Base-by-base conservation (phyloP, 2,329 filamentous ascomycete species). In the Paecilomyces sp. region DNA sequence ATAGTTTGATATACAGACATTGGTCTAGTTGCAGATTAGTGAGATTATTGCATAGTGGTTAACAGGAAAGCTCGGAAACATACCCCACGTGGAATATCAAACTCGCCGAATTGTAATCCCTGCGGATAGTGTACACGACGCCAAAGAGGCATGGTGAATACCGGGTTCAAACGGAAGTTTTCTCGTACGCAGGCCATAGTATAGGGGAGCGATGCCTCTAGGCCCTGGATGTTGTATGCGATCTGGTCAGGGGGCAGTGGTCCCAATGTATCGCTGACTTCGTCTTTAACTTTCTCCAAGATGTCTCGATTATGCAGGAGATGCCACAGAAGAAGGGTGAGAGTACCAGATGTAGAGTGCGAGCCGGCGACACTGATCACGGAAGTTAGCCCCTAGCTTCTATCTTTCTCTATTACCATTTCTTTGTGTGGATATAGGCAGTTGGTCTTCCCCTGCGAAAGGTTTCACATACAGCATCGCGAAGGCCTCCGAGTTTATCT, bases 181-280 rank as follows among this genome's bases (percentile, higher is more conserved):
- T 63, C 61, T 50, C 34, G 57, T 15, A 61, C 57, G 24, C 61
- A 63, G 24, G 59, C 59, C 61, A 63, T 63, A 9, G 60, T 56
- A 22, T 59, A 59, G 3, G 11, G 24, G 18, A 63, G 54, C 28
- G 57, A 62, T 15, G 55, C 54, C 34, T 61, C 33, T 36, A 36
- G 13, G 33, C 33, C 33, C 33, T 36, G 33, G 33, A 36, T 36
- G 2, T 3, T 11, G 13, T 36, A 36, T 11, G 33, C 33, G 13
- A 36, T 36, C 13, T 36, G 4, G 13, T 36, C 33, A 6, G 9
- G 11, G 11, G 11, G 33, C 3, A 36, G 33, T 1, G 33, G 33
- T 11, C 33, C 33, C 13, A 36, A 8, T 12, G 4, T 36, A 15
- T 1, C 9, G 13, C 8, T 36, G 3, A 36, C 9, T 36, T 36